Percentiles rank a stretch among this genome's conserved stretches.
These are phyloP conservation scores for Knufia fluminis DNA, from an alignment of 2,329 filamentous ascomycete species.

Conservation along the genomic window DNA sequence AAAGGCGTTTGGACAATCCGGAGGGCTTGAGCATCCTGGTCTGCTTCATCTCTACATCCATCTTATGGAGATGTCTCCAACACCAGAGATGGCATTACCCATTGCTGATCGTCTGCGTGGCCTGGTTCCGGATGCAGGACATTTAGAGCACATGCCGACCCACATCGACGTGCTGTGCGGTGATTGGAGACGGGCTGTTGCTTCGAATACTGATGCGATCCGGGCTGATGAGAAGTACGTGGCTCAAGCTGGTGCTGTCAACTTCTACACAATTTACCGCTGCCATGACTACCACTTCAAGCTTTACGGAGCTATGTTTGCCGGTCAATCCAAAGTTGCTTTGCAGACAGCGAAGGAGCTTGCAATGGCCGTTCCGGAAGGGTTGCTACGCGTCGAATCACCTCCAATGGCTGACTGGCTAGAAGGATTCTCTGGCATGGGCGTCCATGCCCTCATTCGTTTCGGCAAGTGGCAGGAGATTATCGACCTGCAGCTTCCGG, in stretches of 20 bases:
- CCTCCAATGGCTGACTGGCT: conserved; percentile 74
- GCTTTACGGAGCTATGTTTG: conserved; percentile 70
- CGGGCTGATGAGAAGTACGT: conserved; percentile 60
- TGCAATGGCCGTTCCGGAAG: conserved; percentile 54
- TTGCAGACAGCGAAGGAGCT: conserved; percentile 52
- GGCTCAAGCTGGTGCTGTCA: conserved; percentile 47
- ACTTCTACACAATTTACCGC: conserved; percentile 71
- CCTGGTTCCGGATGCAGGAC: conserved; percentile 60
- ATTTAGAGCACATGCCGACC: conserved; percentile 67
- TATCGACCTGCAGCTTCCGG: conserved; percentile 46
- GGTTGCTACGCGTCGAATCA: conserved; percentile 53
- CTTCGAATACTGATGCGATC: conserved; percentile 58
- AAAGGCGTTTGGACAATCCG: conserved; percentile 42
- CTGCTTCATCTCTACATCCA: conserved; percentile 69
- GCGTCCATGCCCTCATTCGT: conserved; percentile 60
- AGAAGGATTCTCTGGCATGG: conserved; percentile 60
- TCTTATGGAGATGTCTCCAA: conserved; percentile 65
- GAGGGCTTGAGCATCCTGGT: conserved; percentile 53
- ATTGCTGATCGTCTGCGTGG: conserved; percentile 53
- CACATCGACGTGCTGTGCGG: conserved; percentile 67
- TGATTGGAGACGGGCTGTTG: conserved; percentile 58
- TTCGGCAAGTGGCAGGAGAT: conserved; percentile 66
- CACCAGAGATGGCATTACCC: conserved; percentile 53
- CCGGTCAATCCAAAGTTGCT: conserved; percentile 54
- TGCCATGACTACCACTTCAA: conserved; percentile 66